A percentile compares a stretch with the other conserved stretches of the same genome.
Conservation (phyloP, 2,329 filamentous ascomycete species). For the Pochonia chlamydosporia region DNA sequence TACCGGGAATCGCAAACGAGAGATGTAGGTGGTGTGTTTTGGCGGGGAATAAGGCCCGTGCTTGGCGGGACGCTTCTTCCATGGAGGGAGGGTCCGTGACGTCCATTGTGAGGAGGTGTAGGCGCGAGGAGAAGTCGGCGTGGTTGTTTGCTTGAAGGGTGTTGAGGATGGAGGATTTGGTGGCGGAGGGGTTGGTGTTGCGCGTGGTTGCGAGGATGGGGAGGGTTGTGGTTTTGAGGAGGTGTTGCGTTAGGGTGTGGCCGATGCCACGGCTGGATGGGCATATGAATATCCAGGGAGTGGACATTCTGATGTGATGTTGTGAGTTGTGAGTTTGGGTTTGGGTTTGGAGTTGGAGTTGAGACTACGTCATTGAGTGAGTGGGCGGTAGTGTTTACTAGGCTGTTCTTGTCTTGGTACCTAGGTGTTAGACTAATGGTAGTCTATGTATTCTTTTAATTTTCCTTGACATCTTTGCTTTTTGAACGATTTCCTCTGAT, state of each 20-base stretch:
- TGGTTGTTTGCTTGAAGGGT: constrained; percentile 17
- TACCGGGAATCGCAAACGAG: constrained; percentile 63
- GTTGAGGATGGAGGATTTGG: constrained; percentile 27
- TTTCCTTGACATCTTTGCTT: no score
- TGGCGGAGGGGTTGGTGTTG: constrained; percentile 21
- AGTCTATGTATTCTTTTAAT: no score
- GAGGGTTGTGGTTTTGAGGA: constrained; percentile 39
- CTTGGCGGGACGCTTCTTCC: constrained; percentile 44
- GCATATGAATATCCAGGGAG: constrained; percentile 44
- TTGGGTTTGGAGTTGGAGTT: no score
- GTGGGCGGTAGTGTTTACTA: not conserved
- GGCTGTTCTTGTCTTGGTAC: not conserved
- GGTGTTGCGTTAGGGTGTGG: constrained; percentile 40
- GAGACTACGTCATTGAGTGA: not conserved
- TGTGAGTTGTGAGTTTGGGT: no score
- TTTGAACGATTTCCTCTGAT: no score
- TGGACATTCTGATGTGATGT: constrained; percentile 33
- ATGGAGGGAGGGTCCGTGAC: constrained; percentile 59
- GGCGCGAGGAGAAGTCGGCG: constrained; percentile 23
- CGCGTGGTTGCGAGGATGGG: constrained; percentile 44
- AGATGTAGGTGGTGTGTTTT: constrained; percentile 57
- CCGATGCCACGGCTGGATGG: constrained; percentile 45
- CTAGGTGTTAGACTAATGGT: no score
- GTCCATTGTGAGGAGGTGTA: constrained; percentile 36
- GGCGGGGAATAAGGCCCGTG: constrained; percentile 46